Evolutionary conservation across 2,329 filamentous ascomycete species (phyloP), one percentile per base, ranked within the genome.

Genomic region (Colletotrichum sp.): DNA sequence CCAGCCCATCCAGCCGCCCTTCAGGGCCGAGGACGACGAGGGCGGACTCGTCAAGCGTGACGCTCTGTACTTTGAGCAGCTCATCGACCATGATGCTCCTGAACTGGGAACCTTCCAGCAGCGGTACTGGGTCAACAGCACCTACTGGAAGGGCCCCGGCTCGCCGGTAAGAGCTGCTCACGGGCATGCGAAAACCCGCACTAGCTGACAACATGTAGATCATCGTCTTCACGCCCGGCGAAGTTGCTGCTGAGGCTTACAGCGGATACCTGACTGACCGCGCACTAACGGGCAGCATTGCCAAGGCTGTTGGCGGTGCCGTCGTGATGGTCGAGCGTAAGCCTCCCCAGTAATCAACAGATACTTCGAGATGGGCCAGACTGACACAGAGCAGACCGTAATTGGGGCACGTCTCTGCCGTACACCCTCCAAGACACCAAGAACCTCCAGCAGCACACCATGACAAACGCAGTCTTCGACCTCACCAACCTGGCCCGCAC

Each of bases 31-130:
- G 5, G 64, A 72, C 9, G 55, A 52, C 0, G 74, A 69, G n/a
- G 74, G 64, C 2, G 18, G 15, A 1, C 64, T 76, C 15, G 24
- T 15, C 49, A 76, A 76, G 71, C 71, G 74, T n/a, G 74, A 65
- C 16, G 59, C 65, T 21, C 63, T 34, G 2, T 52, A 59, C 59
- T 92, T 92, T 75, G 81, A 89, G 77, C 91, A 93, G 81, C 84
- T 90, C 70, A 89, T 93, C 65, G 91, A 93, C 79, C 92, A 93
- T 81, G 82, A 86, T 6, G 84, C 92, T 78, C 90, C 90, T 2
- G 83, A 83, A n/a, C 82, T 90, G 15, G 74, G 74, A 16, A 76
- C 74, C 26, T 76, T 76, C 36, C 83, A 85, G 32, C 89, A 91
- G 81, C 85, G 87, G 57, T 92, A 87, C 80, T 91, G 86, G 84